phyloP scores from a whole-genome alignment of 169 alveolate genomes.

The Theileria sp. region DNA sequence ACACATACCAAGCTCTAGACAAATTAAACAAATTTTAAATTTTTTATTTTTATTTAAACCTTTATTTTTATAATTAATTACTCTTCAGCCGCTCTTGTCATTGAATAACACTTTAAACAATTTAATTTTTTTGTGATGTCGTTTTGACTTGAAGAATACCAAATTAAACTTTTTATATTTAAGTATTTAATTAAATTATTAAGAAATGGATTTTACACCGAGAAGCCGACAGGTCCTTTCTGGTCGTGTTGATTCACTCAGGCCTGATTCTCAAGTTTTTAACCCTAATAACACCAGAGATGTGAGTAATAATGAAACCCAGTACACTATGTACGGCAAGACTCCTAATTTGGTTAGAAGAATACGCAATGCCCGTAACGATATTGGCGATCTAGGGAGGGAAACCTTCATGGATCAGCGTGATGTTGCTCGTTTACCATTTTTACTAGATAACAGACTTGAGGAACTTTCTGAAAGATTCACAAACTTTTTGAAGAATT shows the following conservation, averaged over 20 bases:
- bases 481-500: constrained; percentile 73
- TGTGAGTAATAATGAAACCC: constrained; percentile 39
- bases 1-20: not conserved
- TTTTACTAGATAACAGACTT: constrained; percentile 73
- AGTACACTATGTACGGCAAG: constrained; percentile 76
- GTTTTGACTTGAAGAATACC: not conserved
- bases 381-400: constrained; percentile 85
- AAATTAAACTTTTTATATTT: no score
- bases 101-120: not conserved
- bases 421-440: constrained; percentile 80
- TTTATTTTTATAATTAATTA: not conserved
- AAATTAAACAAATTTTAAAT: not conserved
- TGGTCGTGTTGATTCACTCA: constrained; percentile 5
- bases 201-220: constrained; percentile 16
- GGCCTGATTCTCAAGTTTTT: constrained; percentile 39
- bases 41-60: not conserved
- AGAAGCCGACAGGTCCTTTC: constrained; percentile 16
- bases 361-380: constrained; percentile 81
- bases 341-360: constrained; percentile 81
- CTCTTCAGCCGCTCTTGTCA: not conserved
- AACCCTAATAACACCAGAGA: constrained; percentile 15
- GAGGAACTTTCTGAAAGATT: constrained; percentile 74
- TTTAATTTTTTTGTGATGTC: not conserved
- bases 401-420: constrained; percentile 79
- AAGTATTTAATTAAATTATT: not conserved